Evolutionary conservation across 805 yeast genomes (phyloP).

Genomic region (Ogataea paradorogensis): DNA sequence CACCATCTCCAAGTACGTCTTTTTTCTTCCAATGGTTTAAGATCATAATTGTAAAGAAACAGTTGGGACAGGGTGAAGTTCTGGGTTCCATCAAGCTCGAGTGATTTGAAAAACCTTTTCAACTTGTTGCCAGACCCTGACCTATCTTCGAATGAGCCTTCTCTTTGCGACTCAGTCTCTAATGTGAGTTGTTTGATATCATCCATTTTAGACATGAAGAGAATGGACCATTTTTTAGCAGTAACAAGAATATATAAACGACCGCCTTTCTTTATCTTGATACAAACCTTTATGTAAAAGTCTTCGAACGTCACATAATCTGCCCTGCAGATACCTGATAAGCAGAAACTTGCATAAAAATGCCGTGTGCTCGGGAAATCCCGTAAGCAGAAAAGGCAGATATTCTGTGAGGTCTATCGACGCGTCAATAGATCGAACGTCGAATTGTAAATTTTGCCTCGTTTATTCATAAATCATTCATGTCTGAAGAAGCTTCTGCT

Average conservation of each 20-base stretch:
- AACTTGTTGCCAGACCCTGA: constrained; percentile 1
- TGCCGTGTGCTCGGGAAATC: constrained; percentile 2
- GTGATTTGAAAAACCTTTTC: constrained; percentile 10
- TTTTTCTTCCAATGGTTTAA: constrained; percentile 70
- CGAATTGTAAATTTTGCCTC: not conserved
- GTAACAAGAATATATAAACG: not conserved
- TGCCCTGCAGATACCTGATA: not conserved
- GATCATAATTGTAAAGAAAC: constrained; percentile 70
- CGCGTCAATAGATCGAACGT: too few species aligned
- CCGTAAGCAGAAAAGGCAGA: not conserved
- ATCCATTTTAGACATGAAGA: constrained; percentile 2
- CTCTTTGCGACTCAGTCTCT: constrained; percentile 3
- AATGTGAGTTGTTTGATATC: constrained; percentile 4
- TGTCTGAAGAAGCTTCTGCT: constrained; percentile 17
- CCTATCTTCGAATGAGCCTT: constrained; percentile 5
- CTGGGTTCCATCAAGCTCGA: constrained; percentile 30
- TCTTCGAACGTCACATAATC: not conserved
- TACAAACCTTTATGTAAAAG: too few species aligned
- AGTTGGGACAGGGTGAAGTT: constrained; percentile 52
- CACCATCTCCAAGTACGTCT: constrained; percentile 87
- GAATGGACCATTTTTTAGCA: not conserved
- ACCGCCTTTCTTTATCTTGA: not conserved
- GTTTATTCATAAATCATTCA: not conserved
- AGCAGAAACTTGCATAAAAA: not conserved
- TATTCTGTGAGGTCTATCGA: not conserved